Conservation (phyloP, 768 basidiomycete genomes). For the Phlebiopsis flavidoalba region DNA sequence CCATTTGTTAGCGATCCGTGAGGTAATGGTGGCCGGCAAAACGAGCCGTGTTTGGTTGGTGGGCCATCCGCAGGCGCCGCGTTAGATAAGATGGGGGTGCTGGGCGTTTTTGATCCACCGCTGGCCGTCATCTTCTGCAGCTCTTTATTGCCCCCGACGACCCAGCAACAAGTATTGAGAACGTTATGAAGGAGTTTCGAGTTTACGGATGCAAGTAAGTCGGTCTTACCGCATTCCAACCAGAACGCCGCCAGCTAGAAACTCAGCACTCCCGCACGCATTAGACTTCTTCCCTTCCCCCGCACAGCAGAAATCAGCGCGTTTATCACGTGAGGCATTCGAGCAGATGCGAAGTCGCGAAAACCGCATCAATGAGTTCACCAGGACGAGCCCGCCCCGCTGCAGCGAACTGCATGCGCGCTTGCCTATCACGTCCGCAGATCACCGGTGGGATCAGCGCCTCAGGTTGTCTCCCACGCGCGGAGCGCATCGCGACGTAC, state of each 20-base stretch:
- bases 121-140: too few relatives aligned
- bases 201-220: slow-evolving; percentile 64
- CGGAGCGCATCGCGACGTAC: slow-evolving; percentile 49
- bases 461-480: too few relatives aligned
- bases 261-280: neutral
- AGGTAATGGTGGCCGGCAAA: neutral
- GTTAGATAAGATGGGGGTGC: neutral
- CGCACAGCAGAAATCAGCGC: slow-evolving; percentile 63
- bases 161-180: too few relatives aligned
- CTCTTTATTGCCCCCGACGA: too few relatives aligned
- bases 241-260: neutral
- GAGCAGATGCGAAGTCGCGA: slow-evolving; percentile 75
- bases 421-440: slow-evolving; percentile 30
- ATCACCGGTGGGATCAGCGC: slow-evolving; percentile 70
- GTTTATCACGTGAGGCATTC: slow-evolving; percentile 78
- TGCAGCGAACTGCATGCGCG: neutral
- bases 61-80: neutral
- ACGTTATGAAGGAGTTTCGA: slow-evolving; percentile 61
- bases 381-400: neutral
- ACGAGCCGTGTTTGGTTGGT: too few relatives aligned
- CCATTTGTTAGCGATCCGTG: too few relatives aligned
- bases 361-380: slow-evolving; percentile 64
- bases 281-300: slow-evolving; percentile 79
- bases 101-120: too few relatives aligned
- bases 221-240: neutral